Base-by-base conservation (phyloP, 768 basidiomycete species). In the Plicaturopsis crispa region DNA sequence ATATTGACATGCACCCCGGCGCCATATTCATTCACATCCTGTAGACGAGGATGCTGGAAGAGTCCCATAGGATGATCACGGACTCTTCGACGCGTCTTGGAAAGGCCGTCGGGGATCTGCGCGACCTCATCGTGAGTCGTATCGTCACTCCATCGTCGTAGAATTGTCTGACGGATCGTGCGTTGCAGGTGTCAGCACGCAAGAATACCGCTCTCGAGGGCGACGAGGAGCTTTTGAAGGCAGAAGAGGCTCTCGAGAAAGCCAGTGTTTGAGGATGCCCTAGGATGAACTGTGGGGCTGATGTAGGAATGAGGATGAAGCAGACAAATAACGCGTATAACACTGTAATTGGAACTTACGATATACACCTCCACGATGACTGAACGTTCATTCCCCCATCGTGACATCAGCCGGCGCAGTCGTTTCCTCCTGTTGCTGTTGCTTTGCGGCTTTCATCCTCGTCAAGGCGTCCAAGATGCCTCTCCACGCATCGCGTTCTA, bases 1-100 rank as follows among this genome's bases (percentile, higher is more conserved):
- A 37, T 37, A n/a, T 33, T 31, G 38, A 35, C 19, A 23, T 34
- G 24, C 12, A 13, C 17, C 8, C 17, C 18, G 11, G 10, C 12
- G 33, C 11, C 33, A 18, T 42, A 30, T n/a, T n/a, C n/a, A n/a
- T n/a, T n/a, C n/a, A n/a, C n/a, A 36, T 42, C 31, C 40, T 28
- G 37, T 51, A 89, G 86, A 67, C 57, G 39, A 73, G 70, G 51
- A 65, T 89, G 63, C 60, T 80, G 35, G 79, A 84, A 40, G 89
- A 93, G 65, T 80, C 81, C 31, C 63, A 75, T 44, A 87, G 77
- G 67, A 88, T 93, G 88, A 72, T 90, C 42, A 60, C 61, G 36
- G 85, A 90, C 53, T 71, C 80, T 16, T 61, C 65, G 39, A 68
- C 56, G 39, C 72, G 83, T 33, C 62, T 88, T n/a, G 73, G 67